phyloP scores from a whole-genome alignment of 495 filamentous ascomycete genomes.

The Parachaetomium inaequale region DNA sequence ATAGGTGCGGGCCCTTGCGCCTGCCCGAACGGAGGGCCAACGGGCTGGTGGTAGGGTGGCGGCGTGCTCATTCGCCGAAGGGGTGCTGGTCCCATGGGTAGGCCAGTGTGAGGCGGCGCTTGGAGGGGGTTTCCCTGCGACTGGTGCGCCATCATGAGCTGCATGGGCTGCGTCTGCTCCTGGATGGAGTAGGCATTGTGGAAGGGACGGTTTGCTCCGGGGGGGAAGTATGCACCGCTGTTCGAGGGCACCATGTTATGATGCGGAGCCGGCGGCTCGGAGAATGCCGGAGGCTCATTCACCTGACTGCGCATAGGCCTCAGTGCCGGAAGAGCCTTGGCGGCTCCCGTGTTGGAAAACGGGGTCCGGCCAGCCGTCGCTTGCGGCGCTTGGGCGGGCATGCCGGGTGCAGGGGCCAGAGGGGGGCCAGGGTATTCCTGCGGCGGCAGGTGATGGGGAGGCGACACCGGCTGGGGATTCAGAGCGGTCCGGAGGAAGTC shows the following conservation, averaged over 20 bases:
- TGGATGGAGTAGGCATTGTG: conserved; percentile 39
- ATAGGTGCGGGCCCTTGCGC: conserved; percentile 9
- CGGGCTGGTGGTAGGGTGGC: conserved; percentile 15
- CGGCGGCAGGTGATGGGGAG: conserved; percentile 1
- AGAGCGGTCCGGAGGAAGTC: conserved; percentile 43
- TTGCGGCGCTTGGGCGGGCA: not conserved
- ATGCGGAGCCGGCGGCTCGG: conserved; percentile 27
- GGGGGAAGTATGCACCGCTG: conserved; percentile 39
- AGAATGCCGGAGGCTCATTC: conserved; percentile 24
- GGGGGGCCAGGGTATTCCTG: conserved; percentile 7
- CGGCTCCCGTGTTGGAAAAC: conserved; percentile 22
- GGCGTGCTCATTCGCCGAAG: conserved; percentile 21
- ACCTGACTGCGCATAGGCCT: conserved; percentile 36
- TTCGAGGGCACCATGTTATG: conserved; percentile 37
- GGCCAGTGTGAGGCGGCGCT: conserved; percentile 1
- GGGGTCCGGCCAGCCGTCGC: conserved; percentile 22
- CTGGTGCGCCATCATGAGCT: conserved; percentile 20
- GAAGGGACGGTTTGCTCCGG: conserved; percentile 37
- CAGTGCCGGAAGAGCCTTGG: conserved; percentile 39
- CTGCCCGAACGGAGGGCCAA: not conserved
- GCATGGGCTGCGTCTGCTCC: conserved; percentile 32
- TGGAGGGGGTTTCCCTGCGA: not conserved
- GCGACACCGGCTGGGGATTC: conserved; percentile 31
- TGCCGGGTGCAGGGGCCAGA: not conserved
- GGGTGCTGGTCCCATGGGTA: conserved; percentile 1